phyloP scores from a whole-genome alignment of 257 asterid species.

The Striga asiatica region DNA sequence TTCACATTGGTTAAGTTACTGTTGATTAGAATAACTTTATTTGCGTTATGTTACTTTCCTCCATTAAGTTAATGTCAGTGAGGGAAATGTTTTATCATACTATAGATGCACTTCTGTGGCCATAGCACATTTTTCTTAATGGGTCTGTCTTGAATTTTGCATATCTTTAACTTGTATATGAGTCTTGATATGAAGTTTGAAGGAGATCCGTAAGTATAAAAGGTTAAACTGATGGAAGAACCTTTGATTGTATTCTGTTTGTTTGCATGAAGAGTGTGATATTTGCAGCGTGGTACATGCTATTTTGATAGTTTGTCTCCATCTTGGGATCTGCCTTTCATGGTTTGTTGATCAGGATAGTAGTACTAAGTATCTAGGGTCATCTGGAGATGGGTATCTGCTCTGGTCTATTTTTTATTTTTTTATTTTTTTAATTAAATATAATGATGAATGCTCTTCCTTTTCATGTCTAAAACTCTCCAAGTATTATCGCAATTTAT shows the following conservation, averaged over 20 bases:
- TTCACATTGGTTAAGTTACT: too few species aligned
- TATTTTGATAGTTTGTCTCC: background rate
- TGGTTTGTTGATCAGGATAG: background rate
- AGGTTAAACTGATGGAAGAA: background rate
- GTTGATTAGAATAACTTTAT: too few species aligned
- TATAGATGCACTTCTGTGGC: background rate
- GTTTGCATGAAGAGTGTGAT: background rate
- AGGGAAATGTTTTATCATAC: background rate
- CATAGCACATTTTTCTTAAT: conserved; percentile 2
- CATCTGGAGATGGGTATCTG: background rate
- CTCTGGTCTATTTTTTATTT: too few species aligned
- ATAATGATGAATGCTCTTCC: too few species aligned
- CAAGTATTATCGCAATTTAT: too few species aligned
- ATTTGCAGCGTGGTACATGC: background rate
- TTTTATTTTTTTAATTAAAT: too few species aligned
- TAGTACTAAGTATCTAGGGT: background rate
- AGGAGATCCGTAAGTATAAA: background rate
- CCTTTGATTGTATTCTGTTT: background rate
- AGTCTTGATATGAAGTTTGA: background rate
- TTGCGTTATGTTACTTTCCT: too few species aligned
- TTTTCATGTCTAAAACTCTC: too few species aligned
- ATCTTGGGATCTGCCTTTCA: background rate
- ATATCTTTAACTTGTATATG: background rate
- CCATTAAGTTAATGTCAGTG: conserved; percentile 7
- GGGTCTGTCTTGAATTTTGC: background rate